Conservation (phyloP, 2,329 filamentous ascomycete species). For the Talaromyces sp. region DNA sequence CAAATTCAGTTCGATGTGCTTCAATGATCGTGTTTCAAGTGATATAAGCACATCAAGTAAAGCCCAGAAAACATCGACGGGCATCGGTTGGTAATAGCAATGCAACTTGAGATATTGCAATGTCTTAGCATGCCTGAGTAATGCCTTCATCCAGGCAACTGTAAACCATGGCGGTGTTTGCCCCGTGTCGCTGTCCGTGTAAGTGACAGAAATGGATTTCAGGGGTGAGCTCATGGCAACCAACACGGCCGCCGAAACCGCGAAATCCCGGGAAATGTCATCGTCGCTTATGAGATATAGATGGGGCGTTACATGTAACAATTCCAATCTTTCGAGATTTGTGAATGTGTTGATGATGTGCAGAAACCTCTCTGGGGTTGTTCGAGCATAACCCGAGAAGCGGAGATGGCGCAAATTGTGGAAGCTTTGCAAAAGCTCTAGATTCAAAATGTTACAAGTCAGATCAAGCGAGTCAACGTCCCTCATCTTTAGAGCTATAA, state of each 20-base stretch:
- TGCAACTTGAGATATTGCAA: slow-evolving; percentile 1
- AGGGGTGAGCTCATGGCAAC: background rate
- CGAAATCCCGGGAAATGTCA: background rate
- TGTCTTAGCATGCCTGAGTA: background rate
- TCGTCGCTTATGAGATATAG: background rate
- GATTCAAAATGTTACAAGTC: background rate
- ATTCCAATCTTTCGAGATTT: background rate
- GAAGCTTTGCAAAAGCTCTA: background rate
- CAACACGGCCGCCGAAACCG: background rate
- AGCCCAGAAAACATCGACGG: background rate
- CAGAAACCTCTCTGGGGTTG: background rate
- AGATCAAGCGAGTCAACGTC: background rate
- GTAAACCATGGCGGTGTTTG: background rate
- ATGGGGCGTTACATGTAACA: background rate
- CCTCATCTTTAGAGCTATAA: background rate
- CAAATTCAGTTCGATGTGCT: background rate
- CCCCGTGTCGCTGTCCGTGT: background rate
- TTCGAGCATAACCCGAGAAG: background rate
- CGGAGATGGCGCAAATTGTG: slow-evolving; percentile 1
- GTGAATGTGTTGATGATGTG: background rate
- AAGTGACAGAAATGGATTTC: background rate
- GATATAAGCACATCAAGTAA: background rate
- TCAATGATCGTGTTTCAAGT: background rate
- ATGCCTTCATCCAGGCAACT: background rate
- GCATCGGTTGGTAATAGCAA: slow-evolving; percentile 4